Evolutionary conservation across 1,139 yeast genomes (phyloP), one percentile per base, ranked within the genome.

Genomic region (Hyphopichia buzzinii): DNA sequence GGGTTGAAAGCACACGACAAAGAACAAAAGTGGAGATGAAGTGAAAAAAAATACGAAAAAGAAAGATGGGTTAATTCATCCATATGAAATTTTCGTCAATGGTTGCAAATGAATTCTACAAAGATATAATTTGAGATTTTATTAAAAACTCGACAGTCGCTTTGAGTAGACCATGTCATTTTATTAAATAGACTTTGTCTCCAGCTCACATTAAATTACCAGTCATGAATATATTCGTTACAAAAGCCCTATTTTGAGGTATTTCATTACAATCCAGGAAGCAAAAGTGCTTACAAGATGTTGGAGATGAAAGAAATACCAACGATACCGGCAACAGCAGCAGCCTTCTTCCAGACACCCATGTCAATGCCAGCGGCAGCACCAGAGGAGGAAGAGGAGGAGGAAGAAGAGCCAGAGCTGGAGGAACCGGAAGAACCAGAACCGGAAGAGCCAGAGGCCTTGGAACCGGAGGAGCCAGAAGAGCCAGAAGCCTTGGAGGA

Each of bases 341-440:
- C 56, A 26, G 70, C 60, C 52, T 55, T 64, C 56, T 70, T 70
- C 75, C 73, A 68, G 38, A 64, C 56, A 25, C 63, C 59, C 23
- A 54, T 29, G 17, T 55, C 57, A 22, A 49, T 37, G 36, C 35
- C 31, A 29, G 46, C 39, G 8, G 41, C 40, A 30, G 54, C 57
- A 34, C 49, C 52, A 38, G 50, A 37, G 26, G 34, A 26, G 24
- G 39, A 37, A 22, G 47, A 34, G 33, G 38, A 34, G 19, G 34
- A 37, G 14, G 36, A 32, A 17, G 40, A 37, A 30, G 42, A 39
- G 30, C 30, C 23, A 16, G 44, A 30, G 14, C 33, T 39, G 13
- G 41, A 36, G 16, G 36, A 43, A 13, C 38, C 30, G 13, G 35
- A 31, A 17, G 46, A 37, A 37, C 38, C 10, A 46, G 38, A 31